A percentile compares a stretch with the other conserved stretches of the same genome.
Evolutionary conservation across 2,329 filamentous ascomycete species (phyloP).

Genomic region (Lachnellula hyalina): DNA sequence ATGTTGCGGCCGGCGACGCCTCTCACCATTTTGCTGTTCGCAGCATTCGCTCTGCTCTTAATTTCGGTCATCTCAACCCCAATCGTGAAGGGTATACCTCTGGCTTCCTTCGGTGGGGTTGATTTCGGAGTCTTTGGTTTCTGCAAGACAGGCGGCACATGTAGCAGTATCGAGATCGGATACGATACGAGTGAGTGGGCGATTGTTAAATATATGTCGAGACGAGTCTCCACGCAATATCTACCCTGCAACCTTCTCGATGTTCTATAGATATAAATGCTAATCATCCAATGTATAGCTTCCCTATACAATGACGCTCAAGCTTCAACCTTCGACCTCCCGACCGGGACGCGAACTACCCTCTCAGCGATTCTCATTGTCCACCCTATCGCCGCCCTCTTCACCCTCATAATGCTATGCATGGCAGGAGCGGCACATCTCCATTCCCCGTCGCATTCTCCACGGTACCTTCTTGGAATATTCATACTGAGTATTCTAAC

Average conservation of each 20-base stretch:
- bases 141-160: constrained; percentile 57
- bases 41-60: constrained; percentile 78
- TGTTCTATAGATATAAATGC: background rate
- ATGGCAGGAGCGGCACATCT: constrained; percentile 79
- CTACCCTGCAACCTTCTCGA: background rate
- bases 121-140: constrained; percentile 92
- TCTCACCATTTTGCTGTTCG: constrained; percentile 76
- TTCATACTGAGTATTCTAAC: constrained; percentile 84
- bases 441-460: constrained; percentile 82
- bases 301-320: constrained; percentile 22
- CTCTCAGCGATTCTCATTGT: constrained; percentile 89
- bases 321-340: constrained; percentile 48
- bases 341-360: constrained; percentile 47
- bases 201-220: background rate
- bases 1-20: constrained; percentile 87
- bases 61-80: constrained; percentile 88
- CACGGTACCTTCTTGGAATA: constrained; percentile 76
- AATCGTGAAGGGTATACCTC: constrained; percentile 76
- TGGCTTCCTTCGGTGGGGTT: constrained; percentile 70
- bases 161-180: constrained; percentile 72
- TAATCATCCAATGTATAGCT: constrained; percentile 13
- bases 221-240: background rate
- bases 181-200: constrained; percentile 70
- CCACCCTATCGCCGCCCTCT: constrained; percentile 82
- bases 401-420: constrained; percentile 79